These are phyloP conservation scores for Fragaria vesca DNA, from an alignment of 306 rosid genomes.

Conservation along the genomic window DNA sequence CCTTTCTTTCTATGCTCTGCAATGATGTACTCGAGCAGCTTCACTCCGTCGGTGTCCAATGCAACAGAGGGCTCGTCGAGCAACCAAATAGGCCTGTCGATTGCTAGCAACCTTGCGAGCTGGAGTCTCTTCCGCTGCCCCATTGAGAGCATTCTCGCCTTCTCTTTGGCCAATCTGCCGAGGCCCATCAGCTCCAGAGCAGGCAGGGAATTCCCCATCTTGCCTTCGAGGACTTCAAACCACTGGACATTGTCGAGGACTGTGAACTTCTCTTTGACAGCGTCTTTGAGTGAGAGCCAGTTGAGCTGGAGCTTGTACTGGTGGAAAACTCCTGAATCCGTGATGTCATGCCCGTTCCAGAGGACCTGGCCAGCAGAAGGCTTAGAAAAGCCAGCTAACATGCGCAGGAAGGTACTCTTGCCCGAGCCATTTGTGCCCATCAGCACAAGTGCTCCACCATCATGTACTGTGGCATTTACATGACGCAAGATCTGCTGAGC, in stretches of 20 bases:
- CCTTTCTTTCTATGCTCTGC: constrained; percentile 80
- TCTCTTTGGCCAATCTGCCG: constrained; percentile 70
- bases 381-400: constrained; percentile 83
- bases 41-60: constrained; percentile 78
- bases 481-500: constrained; percentile 75
- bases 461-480: constrained; percentile 72
- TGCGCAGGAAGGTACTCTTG: constrained; percentile 75
- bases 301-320: constrained; percentile 89
- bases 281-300: constrained; percentile 82
- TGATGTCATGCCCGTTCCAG: constrained; percentile 83
- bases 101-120: constrained; percentile 80
- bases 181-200: constrained; percentile 87
- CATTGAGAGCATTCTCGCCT: constrained; percentile 80
- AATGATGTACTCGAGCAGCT: constrained; percentile 69
- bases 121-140: constrained; percentile 85
- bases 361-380: constrained; percentile 84
- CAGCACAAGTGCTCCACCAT: constrained; percentile 72
- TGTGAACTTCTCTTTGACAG: constrained; percentile 46
- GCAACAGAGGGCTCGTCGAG: constrained; percentile 91
- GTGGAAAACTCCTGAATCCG: constrained; percentile 66
- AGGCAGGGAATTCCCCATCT: constrained; percentile 65
- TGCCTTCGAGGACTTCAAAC: constrained; percentile 80
- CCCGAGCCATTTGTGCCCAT: constrained; percentile 85
- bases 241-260: constrained; percentile 65
- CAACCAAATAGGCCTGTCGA: constrained; percentile 86